Evolutionary conservation across 2,329 filamentous ascomycete genomes (phyloP).

Genomic region (Aspergillus vadensis): DNA sequence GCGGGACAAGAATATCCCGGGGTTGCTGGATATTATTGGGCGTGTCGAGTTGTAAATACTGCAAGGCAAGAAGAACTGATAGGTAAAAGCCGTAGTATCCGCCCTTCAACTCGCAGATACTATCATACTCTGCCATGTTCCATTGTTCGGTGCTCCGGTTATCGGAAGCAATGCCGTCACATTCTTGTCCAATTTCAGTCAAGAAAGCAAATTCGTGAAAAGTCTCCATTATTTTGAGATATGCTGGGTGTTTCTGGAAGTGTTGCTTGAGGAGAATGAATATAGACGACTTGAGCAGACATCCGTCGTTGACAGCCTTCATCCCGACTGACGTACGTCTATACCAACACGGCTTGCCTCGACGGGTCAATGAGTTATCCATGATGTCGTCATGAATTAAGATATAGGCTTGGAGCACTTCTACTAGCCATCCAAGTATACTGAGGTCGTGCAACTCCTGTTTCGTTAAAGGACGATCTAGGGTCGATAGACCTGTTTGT

Average conservation of each 20-base stretch:
- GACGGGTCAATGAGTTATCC: conserved; percentile 90
- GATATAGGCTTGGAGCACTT: conserved; percentile 97
- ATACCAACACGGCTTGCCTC: conserved; percentile 96
- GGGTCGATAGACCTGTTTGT: conserved; percentile 45
- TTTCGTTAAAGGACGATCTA: conserved; percentile 72
- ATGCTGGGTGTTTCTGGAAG: conserved; percentile 81
- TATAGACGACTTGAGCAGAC: conserved; percentile 87
- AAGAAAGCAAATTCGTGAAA: conserved; percentile 93
- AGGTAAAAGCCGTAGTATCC: conserved; percentile 99
- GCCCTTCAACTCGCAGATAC: conserved; percentile 99
- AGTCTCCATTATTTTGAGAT: conserved; percentile 87
- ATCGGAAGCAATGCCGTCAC: conserved; percentile 89
- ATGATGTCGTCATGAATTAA: conserved; percentile 98
- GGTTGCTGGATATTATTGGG: conserved; percentile 83
- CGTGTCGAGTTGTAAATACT: conserved; percentile 80
- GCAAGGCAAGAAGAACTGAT: conserved; percentile 82
- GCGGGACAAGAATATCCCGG: conserved; percentile 86
- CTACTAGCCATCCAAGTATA: conserved; percentile 92
- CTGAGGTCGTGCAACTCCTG: conserved; percentile 80
- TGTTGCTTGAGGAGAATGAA: conserved; percentile 89
- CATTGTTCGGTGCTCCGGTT: conserved; percentile 82
- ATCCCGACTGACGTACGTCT: conserved; percentile 83
- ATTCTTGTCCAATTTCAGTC: conserved; percentile 91
- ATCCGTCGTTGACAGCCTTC: conserved; percentile 96
- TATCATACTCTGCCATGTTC: conserved; percentile 81